Evolutionary conservation across 2,329 filamentous ascomycete genomes (phyloP).

Genomic region (Tolypocladium cylindrosporum): DNA sequence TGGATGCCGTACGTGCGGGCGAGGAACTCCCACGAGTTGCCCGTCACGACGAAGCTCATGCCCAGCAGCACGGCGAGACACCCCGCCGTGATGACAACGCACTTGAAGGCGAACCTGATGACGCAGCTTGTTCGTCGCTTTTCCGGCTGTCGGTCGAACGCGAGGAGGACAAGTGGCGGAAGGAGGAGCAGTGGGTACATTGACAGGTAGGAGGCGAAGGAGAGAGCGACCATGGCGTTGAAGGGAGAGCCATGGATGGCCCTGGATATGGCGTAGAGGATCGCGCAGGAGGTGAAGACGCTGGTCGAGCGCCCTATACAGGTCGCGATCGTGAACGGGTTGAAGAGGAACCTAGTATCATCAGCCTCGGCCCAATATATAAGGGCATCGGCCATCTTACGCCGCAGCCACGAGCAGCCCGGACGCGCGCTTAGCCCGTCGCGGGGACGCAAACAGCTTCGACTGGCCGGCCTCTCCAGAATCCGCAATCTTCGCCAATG

Average conservation of each 20-base stretch:
- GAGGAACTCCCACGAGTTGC: conserved; percentile 78
- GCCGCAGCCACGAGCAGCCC: conserved; percentile 68
- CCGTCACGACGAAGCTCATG: conserved; percentile 64
- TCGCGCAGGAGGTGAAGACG: conserved; percentile 80
- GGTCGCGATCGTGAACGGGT: conserved; percentile 84
- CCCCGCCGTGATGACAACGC: conserved; percentile 40
- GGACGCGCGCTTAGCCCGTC: conserved; percentile 65
- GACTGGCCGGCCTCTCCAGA: conserved; percentile 71
- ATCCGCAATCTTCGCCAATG: conserved; percentile 68
- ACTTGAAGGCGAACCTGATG: conserved; percentile 41
- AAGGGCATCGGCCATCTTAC: conserved; percentile 34
- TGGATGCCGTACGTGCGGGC: conserved; percentile 87
- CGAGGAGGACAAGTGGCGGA: conserved; percentile 69
- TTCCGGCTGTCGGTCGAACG: conserved; percentile 54
- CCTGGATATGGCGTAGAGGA: conserved; percentile 73
- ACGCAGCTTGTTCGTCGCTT: conserved; percentile 24
- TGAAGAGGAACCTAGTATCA: conserved; percentile 71
- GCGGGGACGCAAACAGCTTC: conserved; percentile 65
- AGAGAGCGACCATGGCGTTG: conserved; percentile 73
- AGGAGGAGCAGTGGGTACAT: conserved; percentile 86
- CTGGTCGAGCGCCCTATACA: conserved; percentile 85
- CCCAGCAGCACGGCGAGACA: conserved; percentile 54
- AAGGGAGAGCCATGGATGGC: conserved; percentile 65
- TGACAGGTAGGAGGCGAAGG: conserved; percentile 82
- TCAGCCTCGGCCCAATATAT: conserved; percentile 5